A percentile compares a stretch with the other conserved stretches of the same genome.
phyloP scores from a whole-genome alignment of 2,329 filamentous ascomycete species.

The Keithomyces neogunnii region DNA sequence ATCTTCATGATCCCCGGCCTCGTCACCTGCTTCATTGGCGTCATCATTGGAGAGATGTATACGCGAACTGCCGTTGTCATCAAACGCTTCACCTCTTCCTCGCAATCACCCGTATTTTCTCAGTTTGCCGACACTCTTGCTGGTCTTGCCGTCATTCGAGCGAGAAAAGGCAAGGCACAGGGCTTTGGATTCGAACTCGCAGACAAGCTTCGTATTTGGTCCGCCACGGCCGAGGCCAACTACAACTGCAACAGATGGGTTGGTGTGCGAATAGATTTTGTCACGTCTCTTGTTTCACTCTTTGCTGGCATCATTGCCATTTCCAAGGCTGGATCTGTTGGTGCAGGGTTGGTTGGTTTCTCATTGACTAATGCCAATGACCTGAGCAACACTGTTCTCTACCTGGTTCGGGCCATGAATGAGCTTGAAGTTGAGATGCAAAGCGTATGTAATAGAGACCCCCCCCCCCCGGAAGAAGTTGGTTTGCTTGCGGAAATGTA shows the following conservation, averaged over 20 bases:
- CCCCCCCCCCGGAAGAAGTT: not conserved
- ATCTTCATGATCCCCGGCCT: slow-evolving; percentile 39
- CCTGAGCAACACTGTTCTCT: slow-evolving; percentile 41
- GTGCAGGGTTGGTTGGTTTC: slow-evolving; percentile 46
- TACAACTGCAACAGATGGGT: slow-evolving; percentile 53
- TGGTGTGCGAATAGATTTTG: slow-evolving; percentile 43
- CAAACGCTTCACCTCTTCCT: slow-evolving; percentile 35
- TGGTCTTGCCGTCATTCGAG: slow-evolving; percentile 43
- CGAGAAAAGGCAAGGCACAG: slow-evolving; percentile 36
- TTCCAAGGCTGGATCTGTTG: slow-evolving; percentile 34
- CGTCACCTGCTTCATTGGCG: slow-evolving; percentile 35
- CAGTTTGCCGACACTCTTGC: slow-evolving; percentile 46
- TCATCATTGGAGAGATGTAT: slow-evolving; percentile 41
- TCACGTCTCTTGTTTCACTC: slow-evolving; percentile 43
- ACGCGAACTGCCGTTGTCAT: slow-evolving; percentile 39
- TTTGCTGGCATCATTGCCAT: slow-evolving; percentile 45
- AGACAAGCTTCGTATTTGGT: slow-evolving; percentile 37
- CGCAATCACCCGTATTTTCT: slow-evolving; percentile 46
- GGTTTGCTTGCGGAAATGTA: not conserved
- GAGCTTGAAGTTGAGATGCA: slow-evolving; percentile 50
- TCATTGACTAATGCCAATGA: slow-evolving; percentile 48
- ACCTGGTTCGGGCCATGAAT: slow-evolving; percentile 45
- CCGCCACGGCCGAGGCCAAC: slow-evolving; percentile 37
- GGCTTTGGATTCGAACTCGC: slow-evolving; percentile 42
- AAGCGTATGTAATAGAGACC: slow-evolving; percentile 30